These are phyloP conservation scores for Mycena alexandri DNA, from an alignment of 768 basidiomycete genomes.

Conservation along the genomic window DNA sequence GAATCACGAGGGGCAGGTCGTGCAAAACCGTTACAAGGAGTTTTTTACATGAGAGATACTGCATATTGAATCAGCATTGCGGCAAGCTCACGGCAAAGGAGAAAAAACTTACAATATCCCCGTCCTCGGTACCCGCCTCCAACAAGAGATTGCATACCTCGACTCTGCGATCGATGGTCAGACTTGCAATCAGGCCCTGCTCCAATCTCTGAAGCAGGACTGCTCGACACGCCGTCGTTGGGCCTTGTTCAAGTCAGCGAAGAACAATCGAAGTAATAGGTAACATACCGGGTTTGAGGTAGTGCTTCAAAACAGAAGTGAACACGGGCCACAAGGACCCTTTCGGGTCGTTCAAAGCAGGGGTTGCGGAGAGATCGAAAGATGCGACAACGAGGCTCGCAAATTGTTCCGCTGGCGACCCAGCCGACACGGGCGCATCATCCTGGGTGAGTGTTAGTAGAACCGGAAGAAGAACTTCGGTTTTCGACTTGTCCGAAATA, in stretches of 20 bases:
- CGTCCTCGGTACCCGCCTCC: conserved; percentile 60
- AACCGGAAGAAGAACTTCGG: conserved; percentile 70
- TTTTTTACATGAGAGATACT: conserved; percentile 63
- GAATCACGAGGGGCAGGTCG: conserved; percentile 66
- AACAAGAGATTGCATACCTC: conserved; percentile 71
- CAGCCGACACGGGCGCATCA: conserved; percentile 37
- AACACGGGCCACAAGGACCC: conserved; percentile 67
- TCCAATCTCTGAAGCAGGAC: conserved; percentile 61
- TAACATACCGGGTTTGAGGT: conserved; percentile 61
- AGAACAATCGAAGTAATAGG: neutral
- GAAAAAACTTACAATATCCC: conserved; percentile 60
- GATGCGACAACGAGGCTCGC: conserved; percentile 59
- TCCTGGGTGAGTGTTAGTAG: conserved; percentile 55
- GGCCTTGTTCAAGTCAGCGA: conserved; percentile 48
- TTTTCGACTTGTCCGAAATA: conserved; percentile 61
- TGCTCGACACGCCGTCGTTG: conserved; percentile 52
- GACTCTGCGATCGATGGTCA: conserved; percentile 66
- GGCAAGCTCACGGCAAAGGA: neutral
- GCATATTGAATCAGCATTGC: conserved; percentile 14
- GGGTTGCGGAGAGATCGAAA: conserved; percentile 63
- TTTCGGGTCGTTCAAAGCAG: conserved; percentile 58
- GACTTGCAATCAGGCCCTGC: conserved; percentile 65
- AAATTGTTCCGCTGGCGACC: conserved; percentile 49
- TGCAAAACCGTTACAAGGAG: conserved; percentile 62
- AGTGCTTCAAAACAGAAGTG: conserved; percentile 55